Conservation (phyloP, 306 rosid species). For the Abrus pulchellus region DNA sequence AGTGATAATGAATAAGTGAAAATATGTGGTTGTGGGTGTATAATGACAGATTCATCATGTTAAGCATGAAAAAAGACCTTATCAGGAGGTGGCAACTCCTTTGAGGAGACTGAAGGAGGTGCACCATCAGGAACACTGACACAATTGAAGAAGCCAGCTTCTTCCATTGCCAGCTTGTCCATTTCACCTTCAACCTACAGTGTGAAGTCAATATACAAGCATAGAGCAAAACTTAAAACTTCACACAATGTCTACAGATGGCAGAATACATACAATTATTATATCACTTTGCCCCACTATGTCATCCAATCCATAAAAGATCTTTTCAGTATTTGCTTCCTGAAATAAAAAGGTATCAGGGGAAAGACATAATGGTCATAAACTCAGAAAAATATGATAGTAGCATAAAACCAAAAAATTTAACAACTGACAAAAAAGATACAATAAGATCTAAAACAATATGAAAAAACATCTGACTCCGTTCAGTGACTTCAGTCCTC, state of each 20-base stretch:
- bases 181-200: slow-evolving; percentile 97
- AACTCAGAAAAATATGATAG: slow-evolving; percentile 3
- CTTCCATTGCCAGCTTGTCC: slow-evolving; percentile 99
- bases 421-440: slow-evolving; percentile 7
- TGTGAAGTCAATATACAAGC: slow-evolving; percentile 37
- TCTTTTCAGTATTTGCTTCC: slow-evolving; percentile 90
- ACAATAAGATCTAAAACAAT: background rate
- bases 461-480: slow-evolving; percentile 23
- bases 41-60: background rate
- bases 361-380: slow-evolving; percentile 10
- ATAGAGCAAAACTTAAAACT: slow-evolving; percentile 30
- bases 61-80: slow-evolving; percentile 64
- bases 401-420: slow-evolving; percentile 16
- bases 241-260: slow-evolving; percentile 8
- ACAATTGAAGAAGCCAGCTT: slow-evolving; percentile 91
- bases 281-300: slow-evolving; percentile 76
- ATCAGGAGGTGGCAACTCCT: slow-evolving; percentile 74
- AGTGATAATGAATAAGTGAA: slow-evolving; percentile 24
- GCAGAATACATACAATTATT: slow-evolving; percentile 73
- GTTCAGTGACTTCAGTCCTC: background rate
- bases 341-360: slow-evolving; percentile 56
- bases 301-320: slow-evolving; percentile 93
- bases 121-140: slow-evolving; percentile 99
- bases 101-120: slow-evolving; percentile 74
- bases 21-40: background rate